phyloP scores from a whole-genome alignment of 176 grass and related monocot species.

The Carex kokanica region DNA sequence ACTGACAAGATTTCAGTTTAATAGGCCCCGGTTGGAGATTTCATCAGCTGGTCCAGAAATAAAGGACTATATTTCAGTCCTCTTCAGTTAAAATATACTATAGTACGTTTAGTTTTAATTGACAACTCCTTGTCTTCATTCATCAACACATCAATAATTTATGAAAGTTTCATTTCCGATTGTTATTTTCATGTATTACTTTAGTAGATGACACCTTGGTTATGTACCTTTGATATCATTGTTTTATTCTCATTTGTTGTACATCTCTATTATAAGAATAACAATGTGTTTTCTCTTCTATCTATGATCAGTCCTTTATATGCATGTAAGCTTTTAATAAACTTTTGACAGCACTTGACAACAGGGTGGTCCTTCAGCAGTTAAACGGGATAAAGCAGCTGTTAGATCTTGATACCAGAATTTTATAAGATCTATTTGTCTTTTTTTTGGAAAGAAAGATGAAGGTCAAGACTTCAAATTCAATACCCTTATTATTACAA shows the following conservation, averaged over 20 bases:
- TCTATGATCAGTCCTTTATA: neutral
- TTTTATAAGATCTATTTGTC: too few species aligned
- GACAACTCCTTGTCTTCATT: neutral
- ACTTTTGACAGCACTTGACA: too few species aligned
- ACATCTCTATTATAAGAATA: neutral
- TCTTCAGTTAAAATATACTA: neutral
- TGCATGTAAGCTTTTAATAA: neutral
- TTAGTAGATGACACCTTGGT: neutral
- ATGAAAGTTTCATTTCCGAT: neutral
- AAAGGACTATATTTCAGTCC: neutral
- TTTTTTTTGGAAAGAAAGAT: too few species aligned
- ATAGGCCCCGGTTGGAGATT: neutral
- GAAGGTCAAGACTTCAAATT: too few species aligned
- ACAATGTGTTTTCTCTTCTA: neutral
- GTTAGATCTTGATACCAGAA: too few species aligned
- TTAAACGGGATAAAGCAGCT: too few species aligned
- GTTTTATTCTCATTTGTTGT: neutral
- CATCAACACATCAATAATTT: neutral
- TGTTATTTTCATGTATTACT: neutral
- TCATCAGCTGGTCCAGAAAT: neutral
- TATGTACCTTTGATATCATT: neutral
- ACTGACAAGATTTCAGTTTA: conserved; percentile 4
- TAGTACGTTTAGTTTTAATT: neutral
- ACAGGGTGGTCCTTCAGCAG: too few species aligned
- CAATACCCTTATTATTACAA: too few species aligned